phyloP scores from a whole-genome alignment of 1,284 basidiomycete genomes.

The Irpex sp. region DNA sequence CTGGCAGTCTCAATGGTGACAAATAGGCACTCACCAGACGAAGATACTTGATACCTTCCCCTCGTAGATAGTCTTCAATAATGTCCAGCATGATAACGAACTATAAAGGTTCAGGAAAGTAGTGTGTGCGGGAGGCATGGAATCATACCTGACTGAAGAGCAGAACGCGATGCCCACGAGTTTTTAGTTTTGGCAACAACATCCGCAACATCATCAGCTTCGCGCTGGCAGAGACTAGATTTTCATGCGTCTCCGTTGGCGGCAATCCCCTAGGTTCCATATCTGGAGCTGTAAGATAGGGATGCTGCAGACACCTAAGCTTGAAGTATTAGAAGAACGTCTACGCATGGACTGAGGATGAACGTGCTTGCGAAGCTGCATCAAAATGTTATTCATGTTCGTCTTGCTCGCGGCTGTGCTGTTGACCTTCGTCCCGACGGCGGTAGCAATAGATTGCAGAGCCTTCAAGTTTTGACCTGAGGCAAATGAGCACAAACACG shows the following conservation, averaged over 20 bases:
- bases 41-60: constrained; percentile 86
- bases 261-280: constrained; percentile 74
- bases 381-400: constrained; percentile 75
- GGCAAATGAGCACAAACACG: background rate
- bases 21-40: constrained; percentile 59
- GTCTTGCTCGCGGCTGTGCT: constrained; percentile 30
- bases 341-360: background rate
- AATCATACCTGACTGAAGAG: constrained; percentile 89
- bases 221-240: constrained; percentile 79
- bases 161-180: constrained; percentile 89
- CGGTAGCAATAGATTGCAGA: constrained; percentile 48
- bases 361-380: constrained; percentile 78
- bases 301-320: constrained; percentile 78
- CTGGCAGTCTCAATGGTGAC: background rate
- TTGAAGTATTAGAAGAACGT: constrained; percentile 9
- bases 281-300: constrained; percentile 79
- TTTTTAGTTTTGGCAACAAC: constrained; percentile 84
- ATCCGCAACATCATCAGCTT: constrained; percentile 84
- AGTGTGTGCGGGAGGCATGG: background rate
- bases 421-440: constrained; percentile 28
- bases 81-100: constrained; percentile 89
- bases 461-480: constrained; percentile 66
- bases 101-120: constrained; percentile 32
- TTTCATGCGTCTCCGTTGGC: constrained; percentile 62
- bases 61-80: constrained; percentile 89